Percentiles rank a stretch among this genome's conserved stretches.
phyloP scores from a whole-genome alignment of 805 yeast species.

The Lipomyces oligophaga region DNA sequence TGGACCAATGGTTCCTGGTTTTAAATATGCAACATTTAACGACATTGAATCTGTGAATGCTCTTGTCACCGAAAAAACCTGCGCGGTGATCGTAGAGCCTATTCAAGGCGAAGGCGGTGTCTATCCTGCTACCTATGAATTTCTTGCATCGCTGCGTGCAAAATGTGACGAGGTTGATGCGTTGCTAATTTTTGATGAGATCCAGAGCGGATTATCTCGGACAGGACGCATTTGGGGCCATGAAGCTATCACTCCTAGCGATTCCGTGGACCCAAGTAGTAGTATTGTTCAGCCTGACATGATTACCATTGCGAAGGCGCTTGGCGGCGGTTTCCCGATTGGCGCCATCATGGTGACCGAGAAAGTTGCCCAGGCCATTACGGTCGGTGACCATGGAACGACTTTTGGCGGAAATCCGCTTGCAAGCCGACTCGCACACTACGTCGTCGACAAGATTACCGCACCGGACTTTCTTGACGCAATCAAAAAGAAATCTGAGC shows the following conservation, averaged over 20 bases:
- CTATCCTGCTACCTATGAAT: constrained; percentile 59
- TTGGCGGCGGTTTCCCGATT: constrained; percentile 95
- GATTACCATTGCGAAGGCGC: constrained; percentile 88
- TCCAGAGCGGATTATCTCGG: constrained; percentile 95
- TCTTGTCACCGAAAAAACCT: constrained; percentile 59
- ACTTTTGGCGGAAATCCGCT: constrained; percentile 97
- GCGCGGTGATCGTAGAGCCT: constrained; percentile 94
- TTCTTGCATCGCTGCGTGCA: constrained; percentile 60
- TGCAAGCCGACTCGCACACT: constrained; percentile 74
- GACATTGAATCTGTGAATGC: constrained; percentile 57
- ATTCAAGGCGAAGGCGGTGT: constrained; percentile 99
- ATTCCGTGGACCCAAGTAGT: no score
- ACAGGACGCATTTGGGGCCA: constrained; percentile 95
- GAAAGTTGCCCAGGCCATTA: constrained; percentile 62
- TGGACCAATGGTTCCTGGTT: constrained; percentile 88
- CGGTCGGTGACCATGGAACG: constrained; percentile 96
- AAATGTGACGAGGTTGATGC: constrained; percentile 68
- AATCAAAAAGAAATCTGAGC: constrained; percentile 59
- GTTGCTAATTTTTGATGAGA: constrained; percentile 85
- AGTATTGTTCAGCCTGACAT: constrained; percentile 98
- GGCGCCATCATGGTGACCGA: constrained; percentile 90
- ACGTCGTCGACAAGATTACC: constrained; percentile 68
- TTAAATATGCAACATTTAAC: constrained; percentile 60
- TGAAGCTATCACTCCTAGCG: constrained; percentile 58
- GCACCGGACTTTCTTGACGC: constrained; percentile 53